Base-by-base conservation (phyloP, 2,329 filamentous ascomycete species). In the Alternaria sp. region DNA sequence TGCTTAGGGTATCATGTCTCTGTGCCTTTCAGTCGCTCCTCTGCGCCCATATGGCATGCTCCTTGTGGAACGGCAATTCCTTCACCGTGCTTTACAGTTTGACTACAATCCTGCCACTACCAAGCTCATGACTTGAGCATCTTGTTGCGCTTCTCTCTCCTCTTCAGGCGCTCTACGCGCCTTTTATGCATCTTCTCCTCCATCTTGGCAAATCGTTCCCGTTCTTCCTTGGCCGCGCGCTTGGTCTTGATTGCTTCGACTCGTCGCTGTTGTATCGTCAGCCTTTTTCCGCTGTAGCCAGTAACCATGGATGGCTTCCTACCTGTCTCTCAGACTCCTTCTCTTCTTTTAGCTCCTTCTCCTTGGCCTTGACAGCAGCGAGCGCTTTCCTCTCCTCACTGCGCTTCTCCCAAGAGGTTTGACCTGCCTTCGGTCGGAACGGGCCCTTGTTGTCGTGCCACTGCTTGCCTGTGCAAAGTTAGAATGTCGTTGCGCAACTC, bases 111-210 rank as follows among this genome's bases (percentile, higher is more conserved):
- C 30, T 36, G 4, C 26, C 26, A 20, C 22, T 20, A 8, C 11
- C 18, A 26, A 43, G 48, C 54, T 77, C 78, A 84, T 34, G 82
- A 84, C 69, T 84, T 84, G 61, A 85, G 72, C 77, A 93, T 81
- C 83, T 94, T 95, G 81, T 94, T 99, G 76, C 95, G 89, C 89
- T 98, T 98, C 85, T 99, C 95, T 80, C 93, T 91, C 76, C 94
- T 88, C 89, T 93, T 97, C 80, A 97, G 81, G 71, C 95, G 88
- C 81, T 99, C 95, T 12, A 98, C 90, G 63, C 94, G 87, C 86
- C 97, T 98, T 81, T 88, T 89, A 83, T 98, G 94, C 95, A 99
- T 98, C 84, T 95, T 98, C 82, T 93, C 92, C 20, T 93, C 94
- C 88, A 99, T 88, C 84, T 94, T 92, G 79, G 93, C 92, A 77